A percentile compares a stretch with the other conserved stretches of the same genome.
Conservation (phyloP, 352 stramenopile species). For the Elongisporangium senticosum region DNA sequence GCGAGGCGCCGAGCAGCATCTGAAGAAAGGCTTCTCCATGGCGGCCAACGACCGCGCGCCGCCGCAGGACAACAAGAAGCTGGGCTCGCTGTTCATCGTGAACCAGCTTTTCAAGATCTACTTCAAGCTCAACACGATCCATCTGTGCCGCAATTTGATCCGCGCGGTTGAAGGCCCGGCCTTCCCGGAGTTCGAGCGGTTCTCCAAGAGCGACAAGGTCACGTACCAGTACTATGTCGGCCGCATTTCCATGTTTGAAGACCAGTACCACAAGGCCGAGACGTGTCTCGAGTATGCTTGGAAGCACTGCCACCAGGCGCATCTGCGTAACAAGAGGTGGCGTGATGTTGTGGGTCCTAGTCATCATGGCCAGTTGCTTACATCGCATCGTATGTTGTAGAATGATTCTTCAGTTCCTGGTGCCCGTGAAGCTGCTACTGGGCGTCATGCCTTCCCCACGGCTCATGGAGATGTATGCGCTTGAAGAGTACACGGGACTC, state of each 20-base stretch:
- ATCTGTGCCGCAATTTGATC: slow-evolving; percentile 94
- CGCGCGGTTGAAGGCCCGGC: slow-evolving; percentile 72
- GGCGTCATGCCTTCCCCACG: slow-evolving; percentile 88
- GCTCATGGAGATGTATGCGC: slow-evolving; percentile 89
- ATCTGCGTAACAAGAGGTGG: slow-evolving; percentile 86
- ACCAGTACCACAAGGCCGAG: slow-evolving; percentile 94
- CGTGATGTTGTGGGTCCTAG: neutral
- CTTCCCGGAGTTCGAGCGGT: slow-evolving; percentile 73
- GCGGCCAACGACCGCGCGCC: slow-evolving; percentile 76
- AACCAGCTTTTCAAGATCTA: slow-evolving; percentile 98
- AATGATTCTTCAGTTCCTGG: slow-evolving; percentile 93
- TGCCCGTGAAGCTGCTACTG: slow-evolving; percentile 92
- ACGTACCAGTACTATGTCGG: slow-evolving; percentile 96
- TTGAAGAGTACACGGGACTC: slow-evolving; percentile 84
- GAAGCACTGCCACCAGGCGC: slow-evolving; percentile 85
- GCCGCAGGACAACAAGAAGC: slow-evolving; percentile 79
- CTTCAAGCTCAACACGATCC: slow-evolving; percentile 93
- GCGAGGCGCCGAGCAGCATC: slow-evolving; percentile 75
- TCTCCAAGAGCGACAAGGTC: slow-evolving; percentile 87
- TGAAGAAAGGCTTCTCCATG: slow-evolving; percentile 87
- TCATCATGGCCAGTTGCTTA: neutral
- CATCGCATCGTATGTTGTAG: slow-evolving; percentile 14
- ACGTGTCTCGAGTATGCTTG: slow-evolving; percentile 92
- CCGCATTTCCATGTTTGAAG: slow-evolving; percentile 96
- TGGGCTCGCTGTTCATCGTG: slow-evolving; percentile 88